phyloP scores from a whole-genome alignment of 257 asterid species.

The Voacanga thouarsii region DNA sequence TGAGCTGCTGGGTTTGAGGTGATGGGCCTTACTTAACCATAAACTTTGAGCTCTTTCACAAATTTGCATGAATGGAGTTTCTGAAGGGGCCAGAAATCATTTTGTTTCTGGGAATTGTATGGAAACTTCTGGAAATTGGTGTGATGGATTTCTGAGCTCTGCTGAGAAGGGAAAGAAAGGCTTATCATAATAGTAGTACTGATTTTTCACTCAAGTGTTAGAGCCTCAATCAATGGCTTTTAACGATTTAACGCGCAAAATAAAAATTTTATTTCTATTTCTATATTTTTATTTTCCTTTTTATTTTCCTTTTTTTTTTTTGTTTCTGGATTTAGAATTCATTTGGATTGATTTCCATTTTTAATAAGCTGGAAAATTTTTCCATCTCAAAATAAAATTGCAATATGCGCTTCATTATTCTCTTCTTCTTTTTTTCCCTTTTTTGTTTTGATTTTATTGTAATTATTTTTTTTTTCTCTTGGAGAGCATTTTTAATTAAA shows the following conservation, averaged over 20 bases:
- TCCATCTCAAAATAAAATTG: too few species aligned
- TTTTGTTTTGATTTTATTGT: too few species aligned
- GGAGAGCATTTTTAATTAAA: too few species aligned
- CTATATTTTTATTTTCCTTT: too few species aligned
- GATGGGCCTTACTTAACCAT: too few species aligned
- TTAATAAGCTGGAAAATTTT: too few species aligned
- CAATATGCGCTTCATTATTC: too few species aligned
- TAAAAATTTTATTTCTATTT: background rate
- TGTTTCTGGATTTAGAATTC: too few species aligned
- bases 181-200: background rate
- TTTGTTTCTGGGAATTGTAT: background rate
- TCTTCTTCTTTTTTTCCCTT: too few species aligned
- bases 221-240: background rate
- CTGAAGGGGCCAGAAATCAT: conserved; percentile 10
- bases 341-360: too few species aligned
- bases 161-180: conserved; percentile 1
- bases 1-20: conserved; percentile 30
- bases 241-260: background rate
- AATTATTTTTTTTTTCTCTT: too few species aligned
- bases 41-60: conserved; percentile 27
- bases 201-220: background rate
- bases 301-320: too few species aligned
- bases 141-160: background rate
- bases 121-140: conserved; percentile 8
- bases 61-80: conserved; percentile 34